phyloP scores from a whole-genome alignment of 202 grass and related monocot genomes.

The Zizania palustris region DNA sequence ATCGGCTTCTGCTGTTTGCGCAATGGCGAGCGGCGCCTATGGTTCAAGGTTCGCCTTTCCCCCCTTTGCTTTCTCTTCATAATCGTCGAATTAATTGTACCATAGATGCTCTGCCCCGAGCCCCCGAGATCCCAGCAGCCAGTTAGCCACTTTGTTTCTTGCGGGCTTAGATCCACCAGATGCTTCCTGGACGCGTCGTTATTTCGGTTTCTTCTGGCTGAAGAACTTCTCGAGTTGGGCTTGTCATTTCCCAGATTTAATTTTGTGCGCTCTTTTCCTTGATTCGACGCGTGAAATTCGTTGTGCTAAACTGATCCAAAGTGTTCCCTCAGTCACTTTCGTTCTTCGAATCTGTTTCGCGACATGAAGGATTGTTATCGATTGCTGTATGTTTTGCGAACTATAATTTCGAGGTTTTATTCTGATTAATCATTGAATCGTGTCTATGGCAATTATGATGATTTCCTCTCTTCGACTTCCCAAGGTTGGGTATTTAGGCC shows the following conservation, averaged over 20 bases:
- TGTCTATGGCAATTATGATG: background rate
- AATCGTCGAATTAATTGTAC: background rate
- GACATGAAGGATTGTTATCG: background rate
- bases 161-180: background rate
- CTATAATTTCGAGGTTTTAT: background rate
- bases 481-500: background rate
- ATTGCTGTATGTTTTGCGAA: background rate
- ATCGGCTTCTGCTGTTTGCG: background rate
- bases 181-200: background rate
- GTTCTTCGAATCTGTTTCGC: background rate
- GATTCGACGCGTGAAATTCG: too few relatives aligned
- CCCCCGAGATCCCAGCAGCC: background rate
- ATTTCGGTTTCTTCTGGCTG: background rate
- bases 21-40: conserved; percentile 56
- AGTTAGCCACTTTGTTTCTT: background rate
- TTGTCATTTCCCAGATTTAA: background rate
- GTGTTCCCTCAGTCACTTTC: background rate
- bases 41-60: conserved; percentile 51
- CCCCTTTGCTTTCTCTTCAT: background rate
- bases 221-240: background rate
- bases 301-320: background rate
- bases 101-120: background rate
- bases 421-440: background rate
- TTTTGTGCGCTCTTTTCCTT: background rate
- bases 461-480: background rate